phyloP scores from a whole-genome alignment of 257 asterid genomes.

The Penstemon newberryi region DNA sequence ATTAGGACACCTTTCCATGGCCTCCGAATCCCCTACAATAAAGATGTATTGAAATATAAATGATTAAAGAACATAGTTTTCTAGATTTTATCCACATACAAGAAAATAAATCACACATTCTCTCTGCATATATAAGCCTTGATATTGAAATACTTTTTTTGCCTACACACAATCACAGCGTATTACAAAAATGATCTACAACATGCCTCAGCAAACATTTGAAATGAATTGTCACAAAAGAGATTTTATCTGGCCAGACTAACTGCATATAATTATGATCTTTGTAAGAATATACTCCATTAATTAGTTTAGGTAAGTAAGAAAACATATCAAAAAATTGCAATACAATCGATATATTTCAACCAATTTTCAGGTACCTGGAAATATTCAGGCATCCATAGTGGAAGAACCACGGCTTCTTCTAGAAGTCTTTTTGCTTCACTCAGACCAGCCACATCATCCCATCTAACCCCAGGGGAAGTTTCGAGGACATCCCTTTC shows the following conservation, averaged over 20 bases:
- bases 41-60: neutral
- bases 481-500: constrained; percentile 96
- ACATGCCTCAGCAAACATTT: constrained; percentile 3
- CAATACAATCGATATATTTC: constrained; percentile 20
- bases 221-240: neutral
- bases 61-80: neutral
- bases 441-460: constrained; percentile 92
- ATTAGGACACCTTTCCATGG: constrained; percentile 99
- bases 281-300: constrained; percentile 2
- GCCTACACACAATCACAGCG: too few relatives aligned
- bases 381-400: constrained; percentile 99
- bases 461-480: constrained; percentile 98
- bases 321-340: neutral
- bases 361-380: constrained; percentile 59
- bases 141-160: too few relatives aligned
- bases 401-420: constrained; percentile 99
- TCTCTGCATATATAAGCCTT: neutral
- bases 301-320: constrained; percentile 8
- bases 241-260: neutral
- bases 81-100: neutral
- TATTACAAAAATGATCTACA: constrained; percentile 5
- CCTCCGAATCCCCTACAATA: constrained; percentile 90
- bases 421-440: constrained; percentile 97
- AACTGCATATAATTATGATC: constrained; percentile 3
- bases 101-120: neutral